These are phyloP conservation scores for Brassica napus DNA, from an alignment of 345 rosid species.

Conservation along the genomic window DNA sequence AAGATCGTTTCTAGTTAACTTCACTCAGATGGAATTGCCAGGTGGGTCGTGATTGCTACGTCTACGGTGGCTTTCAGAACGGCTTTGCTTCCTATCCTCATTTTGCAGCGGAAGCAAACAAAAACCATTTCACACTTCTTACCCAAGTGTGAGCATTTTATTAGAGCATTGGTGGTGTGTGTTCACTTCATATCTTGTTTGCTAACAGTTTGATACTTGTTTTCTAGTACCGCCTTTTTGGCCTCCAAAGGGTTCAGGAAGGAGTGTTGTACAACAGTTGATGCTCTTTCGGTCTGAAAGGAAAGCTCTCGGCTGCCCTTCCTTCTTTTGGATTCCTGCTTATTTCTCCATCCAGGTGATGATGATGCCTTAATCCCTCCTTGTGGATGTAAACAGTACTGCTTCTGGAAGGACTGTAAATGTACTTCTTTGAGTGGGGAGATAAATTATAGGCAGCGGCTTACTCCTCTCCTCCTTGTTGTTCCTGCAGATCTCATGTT, in stretches of 20 bases:
- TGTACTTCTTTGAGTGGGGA: background rate
- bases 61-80: constrained; percentile 72
- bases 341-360: constrained; percentile 69
- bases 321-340: constrained; percentile 68
- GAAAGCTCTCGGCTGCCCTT: constrained; percentile 72
- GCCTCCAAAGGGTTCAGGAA: constrained; percentile 82
- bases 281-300: constrained; percentile 54
- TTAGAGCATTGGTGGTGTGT: background rate
- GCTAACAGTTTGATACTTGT: constrained; percentile 25
- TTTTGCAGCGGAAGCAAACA: constrained; percentile 69
- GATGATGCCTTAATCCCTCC: background rate
- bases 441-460: background rate
- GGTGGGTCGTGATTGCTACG: constrained; percentile 86
- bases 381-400: background rate
- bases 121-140: constrained; percentile 52
- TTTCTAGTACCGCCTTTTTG: constrained; percentile 82
- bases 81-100: constrained; percentile 59
- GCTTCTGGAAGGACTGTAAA: no score
- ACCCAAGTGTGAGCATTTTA: constrained; percentile 63
- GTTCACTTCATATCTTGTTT: background rate
- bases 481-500: constrained; percentile 67
- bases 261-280: constrained; percentile 61
- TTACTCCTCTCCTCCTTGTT: constrained; percentile 23
- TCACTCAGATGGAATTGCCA: constrained; percentile 40
- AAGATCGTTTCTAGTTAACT: constrained; percentile 16